A percentile compares a stretch with the other conserved stretches of the same genome.
phyloP scores from a whole-genome alignment of 768 basidiomycete species.

The Coprinopsis marcescibilis region DNA sequence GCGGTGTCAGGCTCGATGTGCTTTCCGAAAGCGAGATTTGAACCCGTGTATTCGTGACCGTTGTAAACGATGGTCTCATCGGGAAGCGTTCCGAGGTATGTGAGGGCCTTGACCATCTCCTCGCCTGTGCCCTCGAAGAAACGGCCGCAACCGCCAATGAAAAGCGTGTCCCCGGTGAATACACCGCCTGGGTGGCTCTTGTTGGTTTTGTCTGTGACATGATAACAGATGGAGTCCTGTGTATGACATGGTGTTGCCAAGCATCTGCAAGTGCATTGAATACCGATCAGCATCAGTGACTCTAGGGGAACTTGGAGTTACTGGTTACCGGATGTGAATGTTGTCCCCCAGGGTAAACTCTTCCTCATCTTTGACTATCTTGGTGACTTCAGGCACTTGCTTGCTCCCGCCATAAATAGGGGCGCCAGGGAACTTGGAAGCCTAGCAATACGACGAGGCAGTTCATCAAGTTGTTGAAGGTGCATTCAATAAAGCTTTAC shows the following conservation, averaged over 20 bases:
- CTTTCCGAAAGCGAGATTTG: slow-evolving; percentile 67
- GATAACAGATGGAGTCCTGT: slow-evolving; percentile 92
- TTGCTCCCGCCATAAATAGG: slow-evolving; percentile 80
- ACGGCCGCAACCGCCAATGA: slow-evolving; percentile 82
- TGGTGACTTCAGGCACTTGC: slow-evolving; percentile 58
- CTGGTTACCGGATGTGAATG: slow-evolving; percentile 50
- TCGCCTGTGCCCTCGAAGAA: slow-evolving; percentile 86
- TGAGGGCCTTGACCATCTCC: slow-evolving; percentile 77
- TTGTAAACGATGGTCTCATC: slow-evolving; percentile 76
- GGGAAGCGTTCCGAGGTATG: slow-evolving; percentile 68
- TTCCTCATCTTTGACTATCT: slow-evolving; percentile 75
- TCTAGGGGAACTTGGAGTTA: not conserved
- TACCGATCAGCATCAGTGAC: slow-evolving; percentile 1
- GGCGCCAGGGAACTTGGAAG: slow-evolving; percentile 37
- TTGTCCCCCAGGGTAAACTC: slow-evolving; percentile 68
- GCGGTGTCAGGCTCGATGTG: slow-evolving; percentile 54
- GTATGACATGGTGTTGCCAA: slow-evolving; percentile 92
- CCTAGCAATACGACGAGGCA: no score
- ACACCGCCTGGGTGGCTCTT: slow-evolving; percentile 62
- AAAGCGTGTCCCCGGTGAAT: slow-evolving; percentile 94
- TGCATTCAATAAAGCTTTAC: slow-evolving; percentile 17
- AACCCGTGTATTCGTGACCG: slow-evolving; percentile 89
- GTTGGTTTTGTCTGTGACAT: slow-evolving; percentile 51
- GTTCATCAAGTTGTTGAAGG: slow-evolving; percentile 10
- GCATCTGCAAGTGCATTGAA: slow-evolving; percentile 41